phyloP scores from a whole-genome alignment of 805 yeast species.

The Spathaspora boniae region DNA sequence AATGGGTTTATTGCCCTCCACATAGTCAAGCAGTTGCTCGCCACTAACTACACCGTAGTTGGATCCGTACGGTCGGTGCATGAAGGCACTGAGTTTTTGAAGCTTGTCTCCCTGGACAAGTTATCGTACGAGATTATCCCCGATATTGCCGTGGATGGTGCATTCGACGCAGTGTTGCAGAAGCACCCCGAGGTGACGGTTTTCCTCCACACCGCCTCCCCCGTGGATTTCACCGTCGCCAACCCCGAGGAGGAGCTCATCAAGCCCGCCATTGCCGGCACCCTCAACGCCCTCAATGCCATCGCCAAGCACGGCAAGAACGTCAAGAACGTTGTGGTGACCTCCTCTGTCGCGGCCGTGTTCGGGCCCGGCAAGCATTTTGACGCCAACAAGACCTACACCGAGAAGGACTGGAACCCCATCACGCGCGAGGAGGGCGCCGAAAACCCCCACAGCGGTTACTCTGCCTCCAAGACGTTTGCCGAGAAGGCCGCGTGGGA shows the following conservation, averaged over 20 bases:
- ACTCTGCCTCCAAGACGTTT: constrained; percentile 54
- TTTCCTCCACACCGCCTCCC: constrained; percentile 31
- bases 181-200: constrained; percentile 24
- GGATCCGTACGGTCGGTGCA: constrained; percentile 48
- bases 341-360: constrained; percentile 47
- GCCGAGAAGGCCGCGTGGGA: constrained; percentile 64
- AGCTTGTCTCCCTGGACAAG: constrained; percentile 12
- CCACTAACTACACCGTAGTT: constrained; percentile 41
- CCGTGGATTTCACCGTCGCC: constrained; percentile 16
- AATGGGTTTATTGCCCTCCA: constrained; percentile 55
- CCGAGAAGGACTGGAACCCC: constrained; percentile 32
- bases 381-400: constrained; percentile 21
- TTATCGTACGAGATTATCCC: constrained; percentile 26
- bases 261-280: constrained; percentile 47
- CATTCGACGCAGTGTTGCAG: constrained; percentile 25
- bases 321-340: constrained; percentile 45
- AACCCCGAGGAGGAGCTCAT: constrained; percentile 18
- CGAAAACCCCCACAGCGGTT: constrained; percentile 38
- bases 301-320: constrained; percentile 14
- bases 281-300: constrained; percentile 16
- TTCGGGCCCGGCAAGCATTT: constrained; percentile 5
- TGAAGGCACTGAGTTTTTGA: constrained; percentile 42
- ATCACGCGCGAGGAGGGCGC: constrained; percentile 37
- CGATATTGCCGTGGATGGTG: constrained; percentile 27
- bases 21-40: constrained; percentile 39